Conservation (phyloP, 495 filamentous ascomycete species). For the Amorphotheca resinae region DNA sequence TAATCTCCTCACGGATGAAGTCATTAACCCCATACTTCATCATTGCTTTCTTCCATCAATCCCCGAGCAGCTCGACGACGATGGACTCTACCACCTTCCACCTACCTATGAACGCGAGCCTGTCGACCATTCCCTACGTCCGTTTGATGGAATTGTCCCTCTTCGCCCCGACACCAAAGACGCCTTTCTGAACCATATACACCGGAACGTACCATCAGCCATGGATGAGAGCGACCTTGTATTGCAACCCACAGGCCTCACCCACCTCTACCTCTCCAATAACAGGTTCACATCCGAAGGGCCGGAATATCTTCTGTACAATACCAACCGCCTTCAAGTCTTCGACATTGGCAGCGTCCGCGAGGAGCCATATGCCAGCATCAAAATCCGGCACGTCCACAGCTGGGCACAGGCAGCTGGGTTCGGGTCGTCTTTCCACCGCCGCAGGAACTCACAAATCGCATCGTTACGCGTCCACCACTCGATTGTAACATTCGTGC, state of each 20-base stretch:
- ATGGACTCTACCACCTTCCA: neutral
- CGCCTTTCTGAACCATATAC: conserved; percentile 1
- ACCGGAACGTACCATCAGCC: too few relatives aligned
- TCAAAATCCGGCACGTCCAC: neutral
- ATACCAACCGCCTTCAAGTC: conserved; percentile 8
- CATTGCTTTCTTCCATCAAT: neutral
- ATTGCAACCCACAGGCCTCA: conserved; percentile 9
- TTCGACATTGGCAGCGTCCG: conserved; percentile 13
- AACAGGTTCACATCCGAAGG: conserved; percentile 13
- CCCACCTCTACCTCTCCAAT: conserved; percentile 13
- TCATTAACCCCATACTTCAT: neutral
- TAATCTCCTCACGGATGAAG: conserved; percentile 11
- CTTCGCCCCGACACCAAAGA: conserved; percentile 3
- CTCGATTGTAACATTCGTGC: conserved; percentile 10
- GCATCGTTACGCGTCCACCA: conserved; percentile 16
- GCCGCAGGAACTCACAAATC: neutral
- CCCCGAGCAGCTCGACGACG: neutral
- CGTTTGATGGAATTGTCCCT: neutral
- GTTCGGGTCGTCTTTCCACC: neutral
- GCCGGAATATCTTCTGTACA: conserved; percentile 1
- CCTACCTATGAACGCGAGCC: neutral
- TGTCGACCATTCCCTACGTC: neutral
- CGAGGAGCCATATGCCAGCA: neutral
- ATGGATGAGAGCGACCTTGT: neutral
- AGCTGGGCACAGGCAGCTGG: neutral